Evolutionary conservation across 306 rosid genomes (phyloP), one percentile per base, ranked within the genome.

Genomic region (Castanospermum australe): DNA sequence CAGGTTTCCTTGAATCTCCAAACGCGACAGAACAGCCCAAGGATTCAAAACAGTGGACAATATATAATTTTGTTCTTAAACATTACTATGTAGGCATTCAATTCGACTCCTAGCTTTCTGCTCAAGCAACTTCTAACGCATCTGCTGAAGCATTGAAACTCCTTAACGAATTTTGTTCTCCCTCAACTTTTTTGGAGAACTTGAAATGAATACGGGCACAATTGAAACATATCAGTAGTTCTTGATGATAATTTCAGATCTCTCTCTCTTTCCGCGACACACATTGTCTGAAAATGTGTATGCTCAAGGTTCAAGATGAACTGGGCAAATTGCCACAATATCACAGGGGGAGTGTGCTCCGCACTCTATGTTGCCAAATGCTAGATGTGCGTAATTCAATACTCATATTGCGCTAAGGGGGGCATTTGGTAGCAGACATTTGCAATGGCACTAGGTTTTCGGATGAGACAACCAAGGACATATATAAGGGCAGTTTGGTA

Each of bases 1-100:
- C 67, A 84, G 71, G 54, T 48, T 81, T 50, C 77, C 12, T 79
- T 75, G 67, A 76, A 52, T 35, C 35, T 52, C 75, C 85, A 42
- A 67, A 64, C 32, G 55, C 52, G 79, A 71, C 51, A 17, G 11
- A 51, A 67, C 50, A 22, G 42, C 45, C 33, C 56, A 12, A 76
- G 8, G 52, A 30, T 38, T 81, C 73, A 69, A 48, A 38, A 38
- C 50, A 64, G 64, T 56, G 61, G 17, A 57, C 67, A 25, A 33
- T 44, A 11, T 8, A 52, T 28, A 35, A 64, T 44, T 63, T 64
- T 41, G 28, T 32, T 67, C 60, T 61, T 9, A 33, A 32, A 24
- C 33, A 21, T 78, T 67, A 60, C 12, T 45, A 55, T 22, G 55
- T 51, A 38, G 52, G 35, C 44, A 74, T 54, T 56, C 22, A 51